Evolutionary conservation across 768 basidiomycete genomes (phyloP), one percentile per base, ranked within the genome.

Genomic region (Artomyces pyxidatus): DNA sequence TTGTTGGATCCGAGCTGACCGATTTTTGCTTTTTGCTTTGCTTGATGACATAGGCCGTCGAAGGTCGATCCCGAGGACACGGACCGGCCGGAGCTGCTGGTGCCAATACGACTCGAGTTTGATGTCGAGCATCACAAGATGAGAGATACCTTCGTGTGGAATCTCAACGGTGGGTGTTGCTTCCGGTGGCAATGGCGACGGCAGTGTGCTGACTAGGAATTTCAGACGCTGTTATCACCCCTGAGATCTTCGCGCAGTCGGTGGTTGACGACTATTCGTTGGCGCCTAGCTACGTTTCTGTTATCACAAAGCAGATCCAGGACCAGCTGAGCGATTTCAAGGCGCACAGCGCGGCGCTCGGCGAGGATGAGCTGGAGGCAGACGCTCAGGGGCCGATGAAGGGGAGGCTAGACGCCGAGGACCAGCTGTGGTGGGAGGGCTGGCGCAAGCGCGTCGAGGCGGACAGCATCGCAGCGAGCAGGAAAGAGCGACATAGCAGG

Each of bases 141-240:
- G 74, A 80, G 92, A 23, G 96, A 99, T 63, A 92, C 95, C 0
- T 97, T 98, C 67, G 78, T 96, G 39, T 99, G 95, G 96, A 96
- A 99, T 60, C 66, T 94, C 39, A 86, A 87, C 55, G 95, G 94
- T 96, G 48, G n/a, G 80, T 54, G 6, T n/a, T 6, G 17, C 37
- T 2, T 19, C 42, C 17, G 10, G 19, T 11, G 4, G 30, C 9
- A 19, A 11, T 41, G 35, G 12, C 23, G 14, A 22, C 16, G 29
- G 48, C 39, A 37, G 37, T 4, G 48, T 12, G 44, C 17, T 28
- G 43, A 26, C 25, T 42, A 12, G 19, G 21, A 32, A 26, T 14
- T 39, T 53, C 43, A 96, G 95, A 98, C 65, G 83, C 89, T 1
- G 69, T 92, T 42, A 81, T 97, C 25, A 90, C 90, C 0, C 91